These are phyloP conservation scores for Nidula niveotomentosa DNA, from an alignment of 1,284 basidiomycete species.

Conservation along the genomic window DNA sequence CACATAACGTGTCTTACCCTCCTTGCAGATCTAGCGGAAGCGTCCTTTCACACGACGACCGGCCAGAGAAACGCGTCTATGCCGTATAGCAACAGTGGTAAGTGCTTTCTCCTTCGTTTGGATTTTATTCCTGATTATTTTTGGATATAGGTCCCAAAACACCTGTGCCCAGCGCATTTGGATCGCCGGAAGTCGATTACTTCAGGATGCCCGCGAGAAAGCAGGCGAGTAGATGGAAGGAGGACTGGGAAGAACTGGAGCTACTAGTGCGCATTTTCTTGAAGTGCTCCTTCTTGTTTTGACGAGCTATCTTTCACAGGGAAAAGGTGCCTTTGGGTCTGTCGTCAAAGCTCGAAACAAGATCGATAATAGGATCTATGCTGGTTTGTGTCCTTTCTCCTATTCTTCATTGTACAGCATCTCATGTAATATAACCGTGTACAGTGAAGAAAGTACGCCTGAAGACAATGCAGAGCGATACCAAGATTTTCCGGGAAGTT, in stretches of 20 bases:
- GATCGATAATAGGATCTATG: conserved; percentile 72
- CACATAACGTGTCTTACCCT: conserved; percentile 47
- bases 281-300: background rate
- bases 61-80: conserved; percentile 29
- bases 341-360: conserved; percentile 94
- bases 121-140: background rate
- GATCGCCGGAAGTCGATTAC: conserved; percentile 65
- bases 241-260: conserved; percentile 84
- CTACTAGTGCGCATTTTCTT: conserved; percentile 47
- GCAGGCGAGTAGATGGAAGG: conserved; percentile 75
- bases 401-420: background rate
- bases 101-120: background rate
- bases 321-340: conserved; percentile 91
- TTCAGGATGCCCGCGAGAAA: conserved; percentile 44
- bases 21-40: conserved; percentile 39
- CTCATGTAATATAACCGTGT: conserved; percentile 1
- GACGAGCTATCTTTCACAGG: conserved; percentile 39
- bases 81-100: conserved; percentile 24
- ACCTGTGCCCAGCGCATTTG: conserved; percentile 38
- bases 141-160: conserved; percentile 39
- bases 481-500: conserved; percentile 90
- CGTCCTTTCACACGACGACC: conserved; percentile 22
- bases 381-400: conserved; percentile 41
- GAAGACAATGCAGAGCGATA: conserved; percentile 77
- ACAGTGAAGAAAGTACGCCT: conserved; percentile 89